Conservation (phyloP, 1,284 basidiomycete species). For the Pseudozyma flocculosa region DNA sequence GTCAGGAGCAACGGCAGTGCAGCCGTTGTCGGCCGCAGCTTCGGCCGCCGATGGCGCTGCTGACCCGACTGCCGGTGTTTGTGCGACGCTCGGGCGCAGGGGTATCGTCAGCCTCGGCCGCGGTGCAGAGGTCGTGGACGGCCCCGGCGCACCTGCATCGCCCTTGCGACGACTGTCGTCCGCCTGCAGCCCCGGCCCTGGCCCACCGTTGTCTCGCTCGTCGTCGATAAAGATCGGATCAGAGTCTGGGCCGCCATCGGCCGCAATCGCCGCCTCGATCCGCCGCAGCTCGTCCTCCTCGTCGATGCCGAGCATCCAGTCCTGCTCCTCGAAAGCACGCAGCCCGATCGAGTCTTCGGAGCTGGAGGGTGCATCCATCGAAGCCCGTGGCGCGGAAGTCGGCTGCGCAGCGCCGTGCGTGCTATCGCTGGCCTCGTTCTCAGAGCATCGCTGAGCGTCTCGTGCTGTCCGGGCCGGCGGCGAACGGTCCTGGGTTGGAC, state of each 20-base stretch:
- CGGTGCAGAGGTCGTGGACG: background rate
- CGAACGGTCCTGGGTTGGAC: background rate
- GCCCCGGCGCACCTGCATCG: too few species aligned
- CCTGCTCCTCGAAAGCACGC: background rate
- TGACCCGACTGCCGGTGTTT: too few species aligned
- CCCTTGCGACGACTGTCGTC: background rate
- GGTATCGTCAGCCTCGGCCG: background rate
- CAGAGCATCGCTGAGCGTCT: too few species aligned
- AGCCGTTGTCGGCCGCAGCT: too few species aligned
- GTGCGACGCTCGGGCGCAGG: background rate
- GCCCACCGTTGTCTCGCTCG: background rate
- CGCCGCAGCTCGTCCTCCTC: background rate
- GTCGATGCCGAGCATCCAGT: background rate
- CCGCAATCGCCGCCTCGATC: background rate
- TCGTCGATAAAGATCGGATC: background rate
- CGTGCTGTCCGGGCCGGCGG: too few species aligned
- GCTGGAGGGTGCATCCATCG: background rate
- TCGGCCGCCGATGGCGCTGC: too few species aligned
- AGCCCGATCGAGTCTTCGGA: background rate
- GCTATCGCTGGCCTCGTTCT: too few species aligned
- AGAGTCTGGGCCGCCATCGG: background rate
- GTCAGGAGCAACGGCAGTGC: too few species aligned
- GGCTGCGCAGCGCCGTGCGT: too few species aligned
- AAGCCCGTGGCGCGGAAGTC: too few species aligned
- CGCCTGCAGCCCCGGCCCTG: too few species aligned